Evolutionary conservation across 495 filamentous ascomycete genomes (phyloP).

Genomic region (Rostrohypoxylon terebratum): DNA sequence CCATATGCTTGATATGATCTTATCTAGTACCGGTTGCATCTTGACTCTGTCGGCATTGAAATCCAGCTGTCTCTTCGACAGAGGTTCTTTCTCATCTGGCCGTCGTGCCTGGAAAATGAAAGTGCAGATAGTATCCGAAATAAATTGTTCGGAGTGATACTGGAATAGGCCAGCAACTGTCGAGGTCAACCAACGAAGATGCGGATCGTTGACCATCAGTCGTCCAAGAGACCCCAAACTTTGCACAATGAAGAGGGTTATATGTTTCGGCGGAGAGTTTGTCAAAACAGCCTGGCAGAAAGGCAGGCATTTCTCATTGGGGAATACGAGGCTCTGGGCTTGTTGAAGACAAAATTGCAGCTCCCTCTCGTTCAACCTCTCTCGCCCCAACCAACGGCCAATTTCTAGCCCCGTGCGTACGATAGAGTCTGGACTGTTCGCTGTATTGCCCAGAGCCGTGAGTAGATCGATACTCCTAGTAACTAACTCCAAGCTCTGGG

Average conservation of each 20-base stretch:
- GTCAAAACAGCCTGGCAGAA: background rate
- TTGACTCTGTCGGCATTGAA: background rate
- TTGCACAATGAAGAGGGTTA: background rate
- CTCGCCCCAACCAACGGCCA: background rate
- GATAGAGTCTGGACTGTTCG: background rate
- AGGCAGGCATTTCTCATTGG: background rate
- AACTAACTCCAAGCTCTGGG: background rate
- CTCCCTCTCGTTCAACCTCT: constrained; percentile 3
- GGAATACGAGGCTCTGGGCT: background rate
- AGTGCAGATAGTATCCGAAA: background rate
- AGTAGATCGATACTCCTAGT: background rate
- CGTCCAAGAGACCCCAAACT: background rate
- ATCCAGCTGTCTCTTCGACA: background rate
- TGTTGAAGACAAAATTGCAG: constrained; percentile 3
- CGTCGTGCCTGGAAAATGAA: background rate
- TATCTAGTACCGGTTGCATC: background rate
- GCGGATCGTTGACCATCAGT: background rate
- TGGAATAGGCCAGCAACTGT: background rate
- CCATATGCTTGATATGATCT: background rate
- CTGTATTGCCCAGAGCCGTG: background rate
- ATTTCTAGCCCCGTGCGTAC: background rate
- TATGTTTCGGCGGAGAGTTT: background rate
- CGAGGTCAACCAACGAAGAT: background rate
- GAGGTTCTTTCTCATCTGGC: background rate
- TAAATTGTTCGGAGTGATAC: background rate